phyloP scores from a whole-genome alignment of 23 red algal species.

The Gracilaria gracilis region DNA sequence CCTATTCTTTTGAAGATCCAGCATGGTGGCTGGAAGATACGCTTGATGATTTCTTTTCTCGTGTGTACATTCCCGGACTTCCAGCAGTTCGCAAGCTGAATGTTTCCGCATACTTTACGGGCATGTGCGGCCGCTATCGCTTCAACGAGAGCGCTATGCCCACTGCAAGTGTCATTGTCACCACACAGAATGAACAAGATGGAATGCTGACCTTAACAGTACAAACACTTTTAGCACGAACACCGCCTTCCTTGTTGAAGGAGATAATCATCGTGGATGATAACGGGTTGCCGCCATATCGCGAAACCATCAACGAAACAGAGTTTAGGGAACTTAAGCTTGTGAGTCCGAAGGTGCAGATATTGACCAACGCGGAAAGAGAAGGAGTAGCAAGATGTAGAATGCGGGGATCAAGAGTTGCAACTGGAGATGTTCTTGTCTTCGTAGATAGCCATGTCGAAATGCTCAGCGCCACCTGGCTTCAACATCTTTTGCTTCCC shows the following conservation, averaged over 20 bases:
- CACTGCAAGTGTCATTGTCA: conserved; percentile 54
- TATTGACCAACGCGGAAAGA: conserved; percentile 40
- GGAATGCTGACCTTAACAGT: conserved; percentile 64
- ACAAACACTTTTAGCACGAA: conserved; percentile 57
- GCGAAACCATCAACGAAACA: conserved; percentile 51
- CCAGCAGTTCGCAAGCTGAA: conserved; percentile 48
- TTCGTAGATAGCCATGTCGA: conserved; percentile 76
- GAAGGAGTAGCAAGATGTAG: conserved; percentile 65
- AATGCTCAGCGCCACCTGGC: conserved; percentile 73
- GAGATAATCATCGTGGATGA: conserved; percentile 77
- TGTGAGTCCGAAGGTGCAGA: conserved; percentile 38
- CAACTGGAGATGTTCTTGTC: conserved; percentile 67
- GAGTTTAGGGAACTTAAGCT: conserved; percentile 41
- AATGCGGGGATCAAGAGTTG: conserved; percentile 54
- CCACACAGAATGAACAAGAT: conserved; percentile 69
- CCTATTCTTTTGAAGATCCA: conserved; percentile 26
- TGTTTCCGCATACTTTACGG: conserved; percentile 56
- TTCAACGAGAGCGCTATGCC: conserved; percentile 63
- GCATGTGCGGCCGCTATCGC: conserved; percentile 76
- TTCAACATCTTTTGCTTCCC: conserved; percentile 62
- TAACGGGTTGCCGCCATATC: conserved; percentile 33
- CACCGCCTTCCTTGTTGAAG: conserved; percentile 48
- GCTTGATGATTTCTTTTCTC: conserved; percentile 61
- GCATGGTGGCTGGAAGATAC: conserved; percentile 66
- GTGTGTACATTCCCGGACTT: conserved; percentile 34